These are phyloP conservation scores for Mycena vitilis DNA, from an alignment of 768 basidiomycete genomes.

Conservation along the genomic window DNA sequence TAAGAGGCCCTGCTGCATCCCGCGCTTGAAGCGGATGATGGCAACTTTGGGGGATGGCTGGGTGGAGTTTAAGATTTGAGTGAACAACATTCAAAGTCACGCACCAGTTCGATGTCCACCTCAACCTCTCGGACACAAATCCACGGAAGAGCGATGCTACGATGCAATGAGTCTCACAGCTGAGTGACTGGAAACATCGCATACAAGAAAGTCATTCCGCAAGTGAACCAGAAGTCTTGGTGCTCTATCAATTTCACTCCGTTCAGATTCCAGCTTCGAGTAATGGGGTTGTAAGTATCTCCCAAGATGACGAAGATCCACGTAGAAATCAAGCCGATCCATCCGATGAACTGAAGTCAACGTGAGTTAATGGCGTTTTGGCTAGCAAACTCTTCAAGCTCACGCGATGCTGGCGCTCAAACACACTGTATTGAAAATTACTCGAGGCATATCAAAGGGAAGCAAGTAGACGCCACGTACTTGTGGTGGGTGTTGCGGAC, in stretches of 20 bases:
- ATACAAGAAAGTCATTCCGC: slow-evolving; percentile 81
- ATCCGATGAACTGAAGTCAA: slow-evolving; percentile 66
- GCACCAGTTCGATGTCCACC: slow-evolving; percentile 81
- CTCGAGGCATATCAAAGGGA: slow-evolving; percentile 6
- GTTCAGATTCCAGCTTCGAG: slow-evolving; percentile 67
- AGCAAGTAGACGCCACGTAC: slow-evolving; percentile 51
- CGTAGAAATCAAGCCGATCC: slow-evolving; percentile 68
- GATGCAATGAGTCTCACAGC: slow-evolving; percentile 15
- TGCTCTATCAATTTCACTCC: slow-evolving; percentile 68
- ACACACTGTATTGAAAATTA: slow-evolving; percentile 60
- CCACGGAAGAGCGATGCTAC: slow-evolving; percentile 80
- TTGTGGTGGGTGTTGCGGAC: slow-evolving; percentile 86
- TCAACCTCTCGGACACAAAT: slow-evolving; percentile 77
- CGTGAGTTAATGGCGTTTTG: background rate
- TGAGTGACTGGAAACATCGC: slow-evolving; percentile 36
- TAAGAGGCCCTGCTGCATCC: slow-evolving; percentile 87
- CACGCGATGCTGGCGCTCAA: slow-evolving; percentile 79
- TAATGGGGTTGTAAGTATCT: slow-evolving; percentile 68
- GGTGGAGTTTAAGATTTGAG: slow-evolving; percentile 26
- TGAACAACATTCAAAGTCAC: slow-evolving; percentile 37
- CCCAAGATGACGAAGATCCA: slow-evolving; percentile 67
- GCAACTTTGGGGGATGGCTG: slow-evolving; percentile 86
- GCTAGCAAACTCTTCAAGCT: background rate
- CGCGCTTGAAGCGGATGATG: slow-evolving; percentile 81
- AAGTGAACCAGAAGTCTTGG: slow-evolving; percentile 83